Evolutionary conservation across 108 stramenopile genomes (phyloP).

Genomic region (Nitzschia putrida): DNA sequence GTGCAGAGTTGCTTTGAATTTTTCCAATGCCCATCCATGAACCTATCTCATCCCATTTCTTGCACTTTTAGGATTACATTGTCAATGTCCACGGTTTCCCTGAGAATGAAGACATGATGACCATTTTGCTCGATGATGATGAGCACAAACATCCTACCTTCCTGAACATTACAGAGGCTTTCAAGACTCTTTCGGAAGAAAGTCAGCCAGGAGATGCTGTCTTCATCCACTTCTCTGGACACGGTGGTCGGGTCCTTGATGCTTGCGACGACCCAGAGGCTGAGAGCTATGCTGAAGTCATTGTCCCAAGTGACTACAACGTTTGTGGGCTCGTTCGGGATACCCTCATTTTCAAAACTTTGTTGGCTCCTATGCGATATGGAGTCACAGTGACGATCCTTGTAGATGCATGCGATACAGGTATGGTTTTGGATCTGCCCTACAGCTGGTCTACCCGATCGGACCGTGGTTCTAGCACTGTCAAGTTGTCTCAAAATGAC

Average conservation of each 20-base stretch:
- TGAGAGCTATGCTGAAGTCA: constrained; percentile 79
- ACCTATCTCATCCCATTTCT: background rate
- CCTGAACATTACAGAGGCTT: constrained; percentile 72
- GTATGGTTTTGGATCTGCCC: constrained; percentile 80
- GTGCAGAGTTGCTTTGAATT: background rate
- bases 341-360: constrained; percentile 78
- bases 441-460: constrained; percentile 74
- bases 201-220: constrained; percentile 87
- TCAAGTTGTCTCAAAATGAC: constrained; percentile 72
- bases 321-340: constrained; percentile 75
- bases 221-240: constrained; percentile 84
- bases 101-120: constrained; percentile 69
- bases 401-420: constrained; percentile 82
- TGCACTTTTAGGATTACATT: constrained; percentile 60
- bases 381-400: constrained; percentile 81
- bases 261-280: constrained; percentile 55
- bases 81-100: constrained; percentile 87
- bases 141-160: constrained; percentile 72
- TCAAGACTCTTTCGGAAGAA: constrained; percentile 72
- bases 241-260: constrained; percentile 82
- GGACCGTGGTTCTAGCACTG: constrained; percentile 43
- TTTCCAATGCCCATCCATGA: background rate
- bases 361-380: constrained; percentile 80
- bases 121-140: constrained; percentile 78
- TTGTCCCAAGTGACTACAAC: constrained; percentile 72